Base-by-base conservation (phyloP, 2,329 filamentous ascomycete species). In the Cladosporium sp. region DNA sequence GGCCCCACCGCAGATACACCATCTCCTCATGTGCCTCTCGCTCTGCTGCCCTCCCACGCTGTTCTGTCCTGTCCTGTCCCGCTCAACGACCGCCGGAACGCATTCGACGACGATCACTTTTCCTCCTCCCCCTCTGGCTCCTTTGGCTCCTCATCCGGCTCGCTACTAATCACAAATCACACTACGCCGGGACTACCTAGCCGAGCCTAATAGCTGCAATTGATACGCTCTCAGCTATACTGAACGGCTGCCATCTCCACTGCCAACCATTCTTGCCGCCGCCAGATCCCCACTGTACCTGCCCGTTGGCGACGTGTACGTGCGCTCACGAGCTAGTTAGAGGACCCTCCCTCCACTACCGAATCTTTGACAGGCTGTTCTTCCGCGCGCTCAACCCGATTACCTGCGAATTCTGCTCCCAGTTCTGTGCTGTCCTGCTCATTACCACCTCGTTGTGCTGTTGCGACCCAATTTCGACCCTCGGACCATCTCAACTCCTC, bases 331-430 rank as follows among this genome's bases (percentile, higher is more conserved):
- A 60, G 23, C 36, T 18, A 60, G n/a, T 18, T 26, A 61, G 21
- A 49, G 21, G 54, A 57, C 54, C 54, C 54, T 57, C 48, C 58
- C 48, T 51, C 58, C 43, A 49, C 32, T 61, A 39, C 43, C 43
- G 48, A 51, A n/a, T 23, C 26, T 14, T 18, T 57, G 32, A 23
- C 32, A 39, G 30, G 32, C 32, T 46, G 39, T 32, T 57, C 30
- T 36, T 32, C 28, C 54, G 51, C 51, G 51, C 51, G 13, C 51
- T 54, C 26, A 32, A 32, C 18, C 51, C 51, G 26, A 30, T 14
- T 18, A 23, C 32, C 56, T 58, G 56, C 36, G 21, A 39, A 43
- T 58, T 58, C 34, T 58, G 56, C 56, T 43, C 34, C 18, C 51
- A 51, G n/a, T 51, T 46, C 25, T n/a, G 21, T 39, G 14, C 34